Evolutionary conservation across 176 grass and related monocot genomes (phyloP).

Genomic region (Tillandsia leiboldiana): DNA sequence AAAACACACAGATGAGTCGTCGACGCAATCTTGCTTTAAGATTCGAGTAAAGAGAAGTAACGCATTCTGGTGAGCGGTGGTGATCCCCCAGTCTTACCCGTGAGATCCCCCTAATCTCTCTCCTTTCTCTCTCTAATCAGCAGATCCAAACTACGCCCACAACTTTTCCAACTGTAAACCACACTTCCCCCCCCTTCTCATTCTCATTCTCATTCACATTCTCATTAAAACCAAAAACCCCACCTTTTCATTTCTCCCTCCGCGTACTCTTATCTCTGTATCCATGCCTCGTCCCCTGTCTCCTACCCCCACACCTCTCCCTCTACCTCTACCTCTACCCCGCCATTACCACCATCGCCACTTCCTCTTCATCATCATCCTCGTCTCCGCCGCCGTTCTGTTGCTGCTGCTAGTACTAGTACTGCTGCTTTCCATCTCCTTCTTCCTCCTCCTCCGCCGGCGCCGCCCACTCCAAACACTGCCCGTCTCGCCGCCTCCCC

Average conservation of each 20-base stretch:
- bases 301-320: not conserved
- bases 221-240: not conserved
- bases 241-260: not conserved
- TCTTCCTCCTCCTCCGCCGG: not conserved
- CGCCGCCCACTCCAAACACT: not conserved
- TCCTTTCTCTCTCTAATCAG: too few relatives aligned
- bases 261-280: too few relatives aligned
- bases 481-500: not conserved
- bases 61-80: too few relatives aligned
- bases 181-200: not conserved
- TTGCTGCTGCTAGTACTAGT: not conserved
- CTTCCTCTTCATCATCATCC: not conserved
- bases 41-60: too few relatives aligned
- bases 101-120: too few relatives aligned
- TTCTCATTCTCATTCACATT: not conserved
- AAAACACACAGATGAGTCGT: too few relatives aligned
- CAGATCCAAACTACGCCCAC: not conserved
- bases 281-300: constrained; percentile 4
- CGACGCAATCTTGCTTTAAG: too few relatives aligned
- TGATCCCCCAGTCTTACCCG: too few relatives aligned
- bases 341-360: not conserved
- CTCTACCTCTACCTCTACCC: constrained; percentile 8
- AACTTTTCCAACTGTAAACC: not conserved
- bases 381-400: not conserved
- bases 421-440: not conserved